A percentile compares a stretch with the other conserved stretches of the same genome.
Evolutionary conservation across 176 grass and related monocot species (phyloP).

Genomic region (Metroxylon sagu): DNA sequence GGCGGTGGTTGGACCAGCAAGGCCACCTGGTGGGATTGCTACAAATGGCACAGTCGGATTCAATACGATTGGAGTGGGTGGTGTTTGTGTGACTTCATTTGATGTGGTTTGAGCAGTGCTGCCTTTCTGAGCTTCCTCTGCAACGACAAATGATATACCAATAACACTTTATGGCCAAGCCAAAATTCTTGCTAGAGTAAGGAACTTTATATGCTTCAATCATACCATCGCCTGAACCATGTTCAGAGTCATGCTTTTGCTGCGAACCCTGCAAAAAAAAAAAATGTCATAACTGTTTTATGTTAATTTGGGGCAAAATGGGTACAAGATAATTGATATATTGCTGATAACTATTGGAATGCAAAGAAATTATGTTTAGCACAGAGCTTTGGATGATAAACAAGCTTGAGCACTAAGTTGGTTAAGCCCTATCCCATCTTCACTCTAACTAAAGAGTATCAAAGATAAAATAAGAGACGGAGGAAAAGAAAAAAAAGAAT

Average conservation of each 20-base stretch:
- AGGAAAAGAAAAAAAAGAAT: too few species aligned
- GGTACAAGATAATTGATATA: neutral
- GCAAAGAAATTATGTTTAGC: neutral
- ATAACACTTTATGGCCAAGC: neutral
- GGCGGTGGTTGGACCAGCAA: constrained; percentile 39
- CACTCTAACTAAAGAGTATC: too few species aligned
- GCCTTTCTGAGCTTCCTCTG: constrained; percentile 38
- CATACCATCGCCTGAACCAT: constrained; percentile 34
- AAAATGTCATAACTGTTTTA: neutral
- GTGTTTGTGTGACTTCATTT: constrained; percentile 28
- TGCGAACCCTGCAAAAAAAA: constrained; percentile 40
- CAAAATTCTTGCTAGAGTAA: constrained; percentile 2
- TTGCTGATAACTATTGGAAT: constrained; percentile 3
- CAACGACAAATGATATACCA: constrained; percentile 17
- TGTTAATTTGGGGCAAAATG: neutral
- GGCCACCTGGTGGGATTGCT: constrained; percentile 28
- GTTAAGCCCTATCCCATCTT: too few species aligned
- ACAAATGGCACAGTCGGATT: constrained; percentile 57
- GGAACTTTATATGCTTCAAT: neutral
- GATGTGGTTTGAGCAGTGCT: constrained; percentile 18
- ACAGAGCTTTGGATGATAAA: too few species aligned
- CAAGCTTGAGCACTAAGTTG: too few species aligned
- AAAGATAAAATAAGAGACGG: too few species aligned
- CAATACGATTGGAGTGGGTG: constrained; percentile 40
- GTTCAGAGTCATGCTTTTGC: constrained; percentile 45